phyloP scores from a whole-genome alignment of 2,329 filamentous ascomycete species.

The Plenodomus lindquistii region DNA sequence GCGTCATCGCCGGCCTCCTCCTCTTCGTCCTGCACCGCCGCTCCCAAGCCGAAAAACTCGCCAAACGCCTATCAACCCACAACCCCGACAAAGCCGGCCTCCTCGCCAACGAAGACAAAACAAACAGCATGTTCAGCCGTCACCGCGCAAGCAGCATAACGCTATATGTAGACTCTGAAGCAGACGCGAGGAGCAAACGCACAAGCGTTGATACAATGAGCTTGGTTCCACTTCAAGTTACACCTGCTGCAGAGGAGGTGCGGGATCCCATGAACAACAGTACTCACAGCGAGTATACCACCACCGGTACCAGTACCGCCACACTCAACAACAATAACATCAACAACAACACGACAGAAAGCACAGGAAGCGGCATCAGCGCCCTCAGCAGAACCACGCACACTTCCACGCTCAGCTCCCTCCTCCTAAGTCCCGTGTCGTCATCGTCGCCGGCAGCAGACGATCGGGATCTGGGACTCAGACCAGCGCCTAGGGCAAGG shows the following conservation, averaged over 20 bases:
- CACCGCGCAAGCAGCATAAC: conserved; percentile 33
- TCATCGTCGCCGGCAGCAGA: conserved; percentile 12
- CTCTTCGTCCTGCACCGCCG: conserved; percentile 27
- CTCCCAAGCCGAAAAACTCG: conserved; percentile 29
- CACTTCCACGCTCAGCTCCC: conserved; percentile 19
- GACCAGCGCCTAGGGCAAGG: conserved; percentile 20
- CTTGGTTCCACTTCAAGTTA: conserved; percentile 35
- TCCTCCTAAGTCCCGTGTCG: conserved; percentile 25
- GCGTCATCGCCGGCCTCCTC: conserved; percentile 20
- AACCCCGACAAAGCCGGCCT: conserved; percentile 30
- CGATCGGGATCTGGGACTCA: conserved; percentile 18
- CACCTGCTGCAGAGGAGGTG: conserved; percentile 21
- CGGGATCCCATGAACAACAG: conserved; percentile 13
- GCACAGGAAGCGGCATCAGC: conserved; percentile 28
- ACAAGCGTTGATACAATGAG: conserved; percentile 28
- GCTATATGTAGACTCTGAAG: conserved; percentile 33
- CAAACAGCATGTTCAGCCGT: conserved; percentile 37
- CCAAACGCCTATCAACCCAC: conserved; percentile 2
- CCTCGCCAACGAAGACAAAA: conserved; percentile 35
- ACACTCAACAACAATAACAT: too few species aligned
- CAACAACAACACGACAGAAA: conserved; percentile 2
- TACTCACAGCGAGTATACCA: too few species aligned
- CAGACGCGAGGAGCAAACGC: conserved; percentile 19
- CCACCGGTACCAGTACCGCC: not conserved
- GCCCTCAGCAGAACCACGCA: conserved; percentile 19